Conservation (phyloP, 1,139 yeast species). For the Hemisphaericaspora subhashii region DNA sequence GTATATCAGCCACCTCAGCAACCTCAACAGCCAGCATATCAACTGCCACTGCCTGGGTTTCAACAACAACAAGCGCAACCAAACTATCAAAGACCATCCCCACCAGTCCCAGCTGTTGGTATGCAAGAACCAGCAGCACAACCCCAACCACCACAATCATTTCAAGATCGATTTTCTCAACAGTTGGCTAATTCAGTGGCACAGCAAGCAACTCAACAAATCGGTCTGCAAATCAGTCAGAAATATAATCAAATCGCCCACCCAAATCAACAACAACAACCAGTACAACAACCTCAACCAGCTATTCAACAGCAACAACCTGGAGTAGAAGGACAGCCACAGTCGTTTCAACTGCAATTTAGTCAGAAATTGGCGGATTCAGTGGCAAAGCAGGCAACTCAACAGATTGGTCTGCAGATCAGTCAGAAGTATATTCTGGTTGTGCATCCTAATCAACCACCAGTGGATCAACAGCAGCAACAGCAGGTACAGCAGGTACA, state of each 20-base stretch:
- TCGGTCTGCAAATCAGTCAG: constrained; percentile 10
- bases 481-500: constrained; percentile 3
- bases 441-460: constrained; percentile 7
- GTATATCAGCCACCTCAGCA: constrained; percentile 9
- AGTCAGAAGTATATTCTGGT: constrained; percentile 11
- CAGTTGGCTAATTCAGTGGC: constrained; percentile 8
- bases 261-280: constrained; percentile 8
- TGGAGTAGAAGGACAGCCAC: constrained; percentile 10
- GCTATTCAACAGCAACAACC: constrained; percentile 11
- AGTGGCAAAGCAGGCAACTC: constrained; percentile 8
- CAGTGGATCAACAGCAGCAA: constrained; percentile 7
- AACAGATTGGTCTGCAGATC: constrained; percentile 8
- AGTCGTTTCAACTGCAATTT: constrained; percentile 5
- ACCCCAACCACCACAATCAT: constrained; percentile 9
- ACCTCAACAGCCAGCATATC: constrained; percentile 5
- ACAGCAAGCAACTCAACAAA: constrained; percentile 9
- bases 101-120: background rate
- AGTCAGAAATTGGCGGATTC: constrained; percentile 6
- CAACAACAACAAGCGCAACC: constrained; percentile 9
- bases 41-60: background rate
- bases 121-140: no score
- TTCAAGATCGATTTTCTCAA: constrained; percentile 6
- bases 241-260: constrained; percentile 8
- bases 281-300: constrained; percentile 10
- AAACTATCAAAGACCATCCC: background rate